Evolutionary conservation across 2,329 filamentous ascomycete genomes (phyloP), one percentile per base, ranked within the genome.

Genomic region (Trichoderma arundinaceum): DNA sequence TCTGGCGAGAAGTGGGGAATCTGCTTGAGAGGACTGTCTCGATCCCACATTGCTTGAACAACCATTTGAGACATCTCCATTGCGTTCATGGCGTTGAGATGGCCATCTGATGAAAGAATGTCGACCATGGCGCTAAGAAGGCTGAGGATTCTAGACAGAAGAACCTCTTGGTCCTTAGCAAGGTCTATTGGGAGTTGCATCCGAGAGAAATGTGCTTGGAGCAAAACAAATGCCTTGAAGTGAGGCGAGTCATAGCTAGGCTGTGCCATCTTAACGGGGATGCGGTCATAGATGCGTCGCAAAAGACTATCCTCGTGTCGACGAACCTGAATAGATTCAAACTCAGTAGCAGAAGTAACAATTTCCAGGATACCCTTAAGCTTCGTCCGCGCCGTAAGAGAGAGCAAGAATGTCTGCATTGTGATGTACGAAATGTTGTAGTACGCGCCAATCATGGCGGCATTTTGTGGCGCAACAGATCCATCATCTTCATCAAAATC

Each of bases 1-100:
- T 94, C 90, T 43, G 90, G 86, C 15, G 90, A 88, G 77, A 98
- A 98, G 81, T 98, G 92, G 71, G 95, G 95, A 74, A 99, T 97
- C 79, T 99, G 95, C 82, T 97, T 97, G 71, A 99, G 85, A 44
- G 95, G 94, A 73, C 92, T 96, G 77, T 99, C 95, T 66, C 94
- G 91, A 79, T 99, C 94, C 95, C 95, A 99, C 92, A 98, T 97
- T 57, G 91, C 94, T 80, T 99, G 95, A 3, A 99, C 94, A 61
- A 96, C 92, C 95, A 99, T 99, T 76, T 99, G 95, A 12, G 92
- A 96, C 86, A 99, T 92, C 77, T 99, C 95, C 94, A 99, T 99
- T 33, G 95, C 95, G 73, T 90, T 94, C 90, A 97, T 96, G 67
- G 95, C 94, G 75, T 99, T 99, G 68, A 99, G 85, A 73, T 97